Percentiles rank a stretch among this genome's conserved stretches.
phyloP scores from a whole-genome alignment of 2,329 filamentous ascomycete genomes.

The Alternaria sp. region DNA sequence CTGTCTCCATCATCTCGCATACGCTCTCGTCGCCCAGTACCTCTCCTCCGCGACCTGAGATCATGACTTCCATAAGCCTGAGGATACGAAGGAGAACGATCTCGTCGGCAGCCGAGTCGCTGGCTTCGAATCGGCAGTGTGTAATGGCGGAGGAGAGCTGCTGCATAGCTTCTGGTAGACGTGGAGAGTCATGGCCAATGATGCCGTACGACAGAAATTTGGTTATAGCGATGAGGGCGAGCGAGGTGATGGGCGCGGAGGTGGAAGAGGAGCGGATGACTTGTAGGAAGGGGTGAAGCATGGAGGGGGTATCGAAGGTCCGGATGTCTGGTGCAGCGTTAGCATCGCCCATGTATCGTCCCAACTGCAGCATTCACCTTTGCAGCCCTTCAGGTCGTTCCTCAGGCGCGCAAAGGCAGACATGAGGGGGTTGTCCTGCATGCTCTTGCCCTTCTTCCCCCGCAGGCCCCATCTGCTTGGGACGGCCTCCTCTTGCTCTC shows the following conservation, averaged over 20 bases:
- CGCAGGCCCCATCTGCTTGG: slow-evolving; percentile 90
- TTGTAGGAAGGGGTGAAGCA: slow-evolving; percentile 93
- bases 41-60: slow-evolving; percentile 89
- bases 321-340: slow-evolving; percentile 70
- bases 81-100: slow-evolving; percentile 93
- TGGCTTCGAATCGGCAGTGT: slow-evolving; percentile 96
- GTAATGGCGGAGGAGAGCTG: slow-evolving; percentile 92
- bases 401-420: slow-evolving; percentile 90
- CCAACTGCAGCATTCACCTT: slow-evolving; percentile 60
- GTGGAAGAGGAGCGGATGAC: slow-evolving; percentile 97
- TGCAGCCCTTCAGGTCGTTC: slow-evolving; percentile 84
- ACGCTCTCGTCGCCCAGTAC: slow-evolving; percentile 97
- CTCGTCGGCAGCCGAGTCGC: slow-evolving; percentile 92
- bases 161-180: slow-evolving; percentile 91
- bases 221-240: slow-evolving; percentile 89
- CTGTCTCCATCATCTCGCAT: slow-evolving; percentile 99
- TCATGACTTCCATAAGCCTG: slow-evolving; percentile 98
- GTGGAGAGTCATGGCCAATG: slow-evolving; percentile 81
- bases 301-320: slow-evolving; percentile 83
- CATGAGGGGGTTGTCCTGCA: slow-evolving; percentile 97
- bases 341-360: slow-evolving; percentile 19
- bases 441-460: slow-evolving; percentile 94
- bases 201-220: slow-evolving; percentile 98
- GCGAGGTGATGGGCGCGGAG: slow-evolving; percentile 92
- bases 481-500: slow-evolving; percentile 62